These are phyloP conservation scores for Ceratobasidium sp. DNA, from an alignment of 1,284 basidiomycete species.

Conservation along the genomic window DNA sequence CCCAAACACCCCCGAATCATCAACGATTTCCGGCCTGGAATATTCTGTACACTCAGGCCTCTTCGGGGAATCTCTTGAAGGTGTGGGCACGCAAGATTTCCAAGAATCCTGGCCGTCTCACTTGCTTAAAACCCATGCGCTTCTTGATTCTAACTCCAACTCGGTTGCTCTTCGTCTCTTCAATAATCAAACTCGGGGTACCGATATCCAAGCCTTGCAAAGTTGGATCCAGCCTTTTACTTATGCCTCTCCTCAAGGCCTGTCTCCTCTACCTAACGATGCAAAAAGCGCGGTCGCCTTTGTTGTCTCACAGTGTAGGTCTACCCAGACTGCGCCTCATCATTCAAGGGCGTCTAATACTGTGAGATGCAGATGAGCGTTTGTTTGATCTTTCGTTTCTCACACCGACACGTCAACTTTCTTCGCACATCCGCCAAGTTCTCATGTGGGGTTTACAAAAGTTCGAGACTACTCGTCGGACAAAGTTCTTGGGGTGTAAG, in stretches of 20 bases:
- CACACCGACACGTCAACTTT: neutral
- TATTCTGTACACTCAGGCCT: neutral
- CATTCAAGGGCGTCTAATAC: neutral
- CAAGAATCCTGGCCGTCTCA: neutral
- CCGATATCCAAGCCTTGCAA: neutral
- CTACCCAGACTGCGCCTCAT: too few species aligned
- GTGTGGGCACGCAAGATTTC: neutral
- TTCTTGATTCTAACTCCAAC: too few species aligned
- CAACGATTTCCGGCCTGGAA: neutral
- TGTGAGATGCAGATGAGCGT: neutral
- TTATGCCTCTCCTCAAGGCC: neutral
- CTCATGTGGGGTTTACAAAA: neutral
- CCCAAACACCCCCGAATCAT: neutral
- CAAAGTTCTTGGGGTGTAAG: neutral
- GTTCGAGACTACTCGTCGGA: neutral
- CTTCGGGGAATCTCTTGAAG: neutral
- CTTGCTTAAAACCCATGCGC: neutral
- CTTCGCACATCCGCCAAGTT: neutral
- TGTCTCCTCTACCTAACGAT: neutral
- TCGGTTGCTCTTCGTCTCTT: too few species aligned
- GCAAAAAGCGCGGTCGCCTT: neutral
- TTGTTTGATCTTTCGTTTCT: constrained; percentile 6
- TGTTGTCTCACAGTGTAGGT: neutral
- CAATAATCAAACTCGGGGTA: neutral
- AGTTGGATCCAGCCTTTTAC: neutral